Base-by-base conservation (phyloP, 2,329 filamentous ascomycete species). In the Claviceps sorghi region DNA sequence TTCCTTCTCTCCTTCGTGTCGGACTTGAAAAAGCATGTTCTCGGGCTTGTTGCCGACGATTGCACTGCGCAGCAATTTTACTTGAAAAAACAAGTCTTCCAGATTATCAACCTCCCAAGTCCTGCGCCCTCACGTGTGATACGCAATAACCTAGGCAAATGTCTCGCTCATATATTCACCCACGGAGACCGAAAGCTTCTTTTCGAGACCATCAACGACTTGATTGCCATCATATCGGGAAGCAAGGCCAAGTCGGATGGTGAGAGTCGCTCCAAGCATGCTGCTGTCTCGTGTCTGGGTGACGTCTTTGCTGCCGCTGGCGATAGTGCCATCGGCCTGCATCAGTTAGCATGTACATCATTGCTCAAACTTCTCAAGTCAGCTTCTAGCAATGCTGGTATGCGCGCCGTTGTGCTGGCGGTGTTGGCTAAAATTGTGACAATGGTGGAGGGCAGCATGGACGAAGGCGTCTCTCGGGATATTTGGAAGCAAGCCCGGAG, bases 191-290 rank as follows among this genome's bases (percentile, higher is more conserved):
- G 91, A 57, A 95, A 94, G 65, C 76, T 95, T 49, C 77, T 98
- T 2, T 96, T 94, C 64, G 93, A 98, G 67, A 94, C 88, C 0
- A 86, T 97, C 64, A 95, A 93, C 61, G 91, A 97, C 58, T 74
- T 97, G 11, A 75, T 90, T 10, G 74, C 71, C 11, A 82, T 95
- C 52, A 66, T 95, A 46, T 82, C 82, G 55, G 78, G 78, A 48
- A 80, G 84, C 21, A 96, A 95, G 66, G 75, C 75, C 36, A 85
- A 84, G 65, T 72, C 72, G 51, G 90, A 96, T 53, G 82, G 81
- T 58, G 89, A 95, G 60, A 66, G 85, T 50, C 82, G 83, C 61
- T 78, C 82, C 3, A 94, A 88, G 67, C 90, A 96, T 76, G 89
- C 89, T 6, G 91, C 91, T 22, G 84, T 87, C 41, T 80, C 84